Percentiles rank a stretch among this genome's conserved stretches.
These are phyloP conservation scores for Hanseniaspora taiwanica DNA, from an alignment of 805 yeast genomes.

Conservation along the genomic window DNA sequence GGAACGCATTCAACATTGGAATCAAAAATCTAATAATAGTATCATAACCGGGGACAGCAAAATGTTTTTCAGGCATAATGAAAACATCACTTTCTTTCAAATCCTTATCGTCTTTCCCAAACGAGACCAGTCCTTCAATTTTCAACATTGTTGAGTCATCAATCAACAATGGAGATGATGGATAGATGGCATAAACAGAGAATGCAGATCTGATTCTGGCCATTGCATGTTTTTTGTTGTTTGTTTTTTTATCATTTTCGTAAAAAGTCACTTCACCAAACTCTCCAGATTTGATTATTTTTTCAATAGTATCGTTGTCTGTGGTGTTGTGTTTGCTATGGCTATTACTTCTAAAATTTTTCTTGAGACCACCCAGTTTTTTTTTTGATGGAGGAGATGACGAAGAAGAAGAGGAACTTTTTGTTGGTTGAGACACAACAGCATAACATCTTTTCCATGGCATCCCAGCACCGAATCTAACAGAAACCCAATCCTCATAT, in stretches of 20 bases:
- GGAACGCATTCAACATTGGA: slow-evolving; percentile 59
- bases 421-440: slow-evolving; percentile 60
- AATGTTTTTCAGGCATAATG: slow-evolving; percentile 58
- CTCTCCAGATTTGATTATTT: too few species aligned
- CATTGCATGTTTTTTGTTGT: slow-evolving; percentile 52
- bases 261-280: slow-evolving; percentile 68
- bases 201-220: slow-evolving; percentile 62
- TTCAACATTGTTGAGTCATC: slow-evolving; percentile 84
- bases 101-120: slow-evolving; percentile 41
- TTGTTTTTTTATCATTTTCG: slow-evolving; percentile 63
- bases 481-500: slow-evolving; percentile 91
- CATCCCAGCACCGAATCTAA: slow-evolving; percentile 93
- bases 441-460: slow-evolving; percentile 95
- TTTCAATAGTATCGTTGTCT: slow-evolving; percentile 17
- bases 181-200: slow-evolving; percentile 82
- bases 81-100: slow-evolving; percentile 25
- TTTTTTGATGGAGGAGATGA: too few species aligned
- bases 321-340: neutral
- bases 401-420: too few species aligned
- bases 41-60: slow-evolving; percentile 59
- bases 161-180: slow-evolving; percentile 67
- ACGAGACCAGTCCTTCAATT: slow-evolving; percentile 67
- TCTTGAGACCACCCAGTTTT: slow-evolving; percentile 27
- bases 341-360: slow-evolving; percentile 1
- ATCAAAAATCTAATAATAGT: slow-evolving; percentile 58